Conservation (phyloP, 1,284 basidiomycete species). For the Ustilago bromivora region DNA sequence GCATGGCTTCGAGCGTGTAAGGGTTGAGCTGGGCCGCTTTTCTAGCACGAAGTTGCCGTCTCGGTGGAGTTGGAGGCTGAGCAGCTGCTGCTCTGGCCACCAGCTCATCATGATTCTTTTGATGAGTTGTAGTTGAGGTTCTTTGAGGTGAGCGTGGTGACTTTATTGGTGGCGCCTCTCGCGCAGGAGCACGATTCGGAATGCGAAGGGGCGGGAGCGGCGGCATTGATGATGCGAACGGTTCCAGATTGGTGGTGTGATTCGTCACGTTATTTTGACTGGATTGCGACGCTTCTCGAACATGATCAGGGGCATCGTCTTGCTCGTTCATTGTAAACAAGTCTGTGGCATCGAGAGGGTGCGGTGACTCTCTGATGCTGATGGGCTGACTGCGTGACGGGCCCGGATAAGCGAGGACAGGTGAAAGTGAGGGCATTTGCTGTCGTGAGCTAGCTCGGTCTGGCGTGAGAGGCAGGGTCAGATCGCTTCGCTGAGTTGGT, state of each 20-base stretch:
- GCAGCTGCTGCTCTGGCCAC: conserved; percentile 37
- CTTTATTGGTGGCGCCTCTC: conserved; percentile 5
- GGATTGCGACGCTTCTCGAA: neutral
- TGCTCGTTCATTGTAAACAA: neutral
- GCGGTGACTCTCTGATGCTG: neutral
- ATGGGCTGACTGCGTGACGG: neutral
- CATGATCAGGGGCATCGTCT: neutral
- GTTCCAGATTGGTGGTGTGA: neutral
- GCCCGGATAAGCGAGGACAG: neutral
- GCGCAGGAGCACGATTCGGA: conserved; percentile 3
- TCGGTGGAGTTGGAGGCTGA: conserved; percentile 44
- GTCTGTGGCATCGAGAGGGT: neutral
- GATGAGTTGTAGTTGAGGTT: neutral
- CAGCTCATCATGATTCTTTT: conserved; percentile 19
- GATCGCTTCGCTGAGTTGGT: conserved; percentile 15
- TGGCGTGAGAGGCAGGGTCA: conserved; percentile 7
- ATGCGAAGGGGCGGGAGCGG: conserved; percentile 25
- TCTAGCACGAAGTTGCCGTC: conserved; percentile 63
- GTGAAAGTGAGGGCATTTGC: neutral
- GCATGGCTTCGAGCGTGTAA: conserved; percentile 68
- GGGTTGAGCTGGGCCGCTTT: conserved; percentile 70
- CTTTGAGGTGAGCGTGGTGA: neutral
- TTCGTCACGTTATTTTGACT: neutral
- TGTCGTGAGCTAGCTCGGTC: conserved; percentile 1
- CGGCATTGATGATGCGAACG: conserved; percentile 6